Evolutionary conservation across 345 rosid species (phyloP).

Genomic region (Euphorbia peplus): DNA sequence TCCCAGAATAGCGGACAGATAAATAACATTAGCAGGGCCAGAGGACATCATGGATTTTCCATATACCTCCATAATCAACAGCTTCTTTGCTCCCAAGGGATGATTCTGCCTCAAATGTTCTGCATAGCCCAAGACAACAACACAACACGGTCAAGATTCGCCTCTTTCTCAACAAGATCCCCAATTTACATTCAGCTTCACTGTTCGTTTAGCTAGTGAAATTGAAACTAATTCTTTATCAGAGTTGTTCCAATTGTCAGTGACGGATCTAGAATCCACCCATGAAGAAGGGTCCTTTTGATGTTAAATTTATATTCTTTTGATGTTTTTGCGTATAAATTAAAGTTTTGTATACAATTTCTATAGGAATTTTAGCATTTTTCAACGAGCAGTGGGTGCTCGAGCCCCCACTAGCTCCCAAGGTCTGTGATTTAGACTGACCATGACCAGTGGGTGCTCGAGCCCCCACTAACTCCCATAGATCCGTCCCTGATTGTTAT

Average conservation of each 20-base stretch:
- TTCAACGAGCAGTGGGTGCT: too few species aligned
- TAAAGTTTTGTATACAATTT: too few species aligned
- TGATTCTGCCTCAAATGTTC: conserved; percentile 11
- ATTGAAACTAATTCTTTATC: not conserved
- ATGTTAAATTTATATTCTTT: too few species aligned
- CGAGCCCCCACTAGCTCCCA: too few species aligned
- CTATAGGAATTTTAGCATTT: too few species aligned
- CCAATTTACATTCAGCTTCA: not conserved
- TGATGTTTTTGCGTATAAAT: too few species aligned
- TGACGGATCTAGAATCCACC: too few species aligned
- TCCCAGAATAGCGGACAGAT: conserved; percentile 84
- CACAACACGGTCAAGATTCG: conserved; percentile 11
- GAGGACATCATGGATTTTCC: conserved; percentile 64
- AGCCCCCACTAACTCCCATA: too few species aligned
- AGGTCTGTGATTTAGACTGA: too few species aligned
- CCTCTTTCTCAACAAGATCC: not conserved
- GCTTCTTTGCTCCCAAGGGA: conserved; percentile 1
- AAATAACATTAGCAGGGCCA: conserved; percentile 77
- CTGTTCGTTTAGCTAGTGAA: not conserved
- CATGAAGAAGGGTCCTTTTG: too few species aligned
- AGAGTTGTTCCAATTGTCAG: not conserved
- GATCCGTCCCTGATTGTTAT: too few species aligned
- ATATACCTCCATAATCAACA: conserved; percentile 64
- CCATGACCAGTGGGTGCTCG: too few species aligned
- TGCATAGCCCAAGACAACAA: conserved; percentile 34